Conservation (phyloP, 768 basidiomycete species). For the Solioccasus polychromus region DNA sequence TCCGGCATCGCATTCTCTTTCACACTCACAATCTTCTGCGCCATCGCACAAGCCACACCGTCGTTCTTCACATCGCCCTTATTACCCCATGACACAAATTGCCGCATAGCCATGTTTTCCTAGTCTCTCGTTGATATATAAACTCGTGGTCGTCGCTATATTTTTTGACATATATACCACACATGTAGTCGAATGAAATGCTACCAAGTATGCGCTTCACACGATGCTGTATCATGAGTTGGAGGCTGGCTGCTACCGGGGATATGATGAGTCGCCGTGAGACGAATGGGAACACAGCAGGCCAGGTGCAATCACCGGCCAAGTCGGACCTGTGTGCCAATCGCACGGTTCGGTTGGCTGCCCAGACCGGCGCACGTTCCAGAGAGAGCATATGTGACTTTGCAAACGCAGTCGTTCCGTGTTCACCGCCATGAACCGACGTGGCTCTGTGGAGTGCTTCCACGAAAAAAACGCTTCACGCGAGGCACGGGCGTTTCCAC, state of each 20-base stretch:
- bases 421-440: too few relatives aligned
- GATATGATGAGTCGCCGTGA: too few relatives aligned
- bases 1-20: conserved; percentile 28
- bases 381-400: too few relatives aligned
- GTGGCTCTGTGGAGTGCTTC: too few relatives aligned
- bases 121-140: neutral
- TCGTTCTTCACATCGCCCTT: conserved; percentile 25
- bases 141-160: conserved; percentile 32
- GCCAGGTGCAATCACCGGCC: neutral
- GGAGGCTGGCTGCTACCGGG: conserved; percentile 3
- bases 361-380: too few relatives aligned
- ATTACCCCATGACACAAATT: conserved; percentile 20
- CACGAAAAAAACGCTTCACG: too few relatives aligned
- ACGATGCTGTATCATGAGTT: too few relatives aligned
- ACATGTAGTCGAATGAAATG: conserved; percentile 5
- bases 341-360: too few relatives aligned
- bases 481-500: too few relatives aligned
- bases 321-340: neutral
- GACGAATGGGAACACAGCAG: too few relatives aligned
- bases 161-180: conserved; percentile 34
- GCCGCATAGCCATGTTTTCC: conserved; percentile 15
- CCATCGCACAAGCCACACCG: conserved; percentile 26
- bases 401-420: too few relatives aligned
- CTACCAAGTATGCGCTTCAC: neutral
- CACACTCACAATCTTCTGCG: conserved; percentile 16